Percentiles rank a stretch among this genome's conserved stretches.
phyloP scores from a whole-genome alignment of 768 basidiomycete genomes.

The Cystofilobasidium bisporidii region DNA sequence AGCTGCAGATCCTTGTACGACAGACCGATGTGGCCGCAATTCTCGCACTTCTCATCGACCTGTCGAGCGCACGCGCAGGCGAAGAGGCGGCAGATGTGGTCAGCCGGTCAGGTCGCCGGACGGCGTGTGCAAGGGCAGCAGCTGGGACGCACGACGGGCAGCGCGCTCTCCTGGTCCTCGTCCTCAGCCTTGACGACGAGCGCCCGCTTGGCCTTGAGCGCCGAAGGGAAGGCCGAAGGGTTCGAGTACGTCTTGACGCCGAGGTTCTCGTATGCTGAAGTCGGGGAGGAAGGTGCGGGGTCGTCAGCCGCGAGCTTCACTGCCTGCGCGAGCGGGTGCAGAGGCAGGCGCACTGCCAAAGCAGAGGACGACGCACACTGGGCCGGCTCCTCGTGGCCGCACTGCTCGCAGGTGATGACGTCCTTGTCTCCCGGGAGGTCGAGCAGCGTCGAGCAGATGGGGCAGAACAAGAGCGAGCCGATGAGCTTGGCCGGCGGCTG shows the following conservation, averaged over 20 bases:
- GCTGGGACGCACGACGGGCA: conserved; percentile 44
- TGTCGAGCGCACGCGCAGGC: conserved; percentile 36
- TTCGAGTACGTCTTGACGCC: conserved; percentile 83
- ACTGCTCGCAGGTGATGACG: conserved; percentile 77
- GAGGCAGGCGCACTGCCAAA: background rate
- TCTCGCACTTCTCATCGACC: conserved; percentile 83
- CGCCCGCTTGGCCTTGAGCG: conserved; percentile 77
- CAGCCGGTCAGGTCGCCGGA: background rate
- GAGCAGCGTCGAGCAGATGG: conserved; percentile 80
- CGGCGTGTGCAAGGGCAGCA: conserved; percentile 27
- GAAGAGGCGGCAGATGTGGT: background rate
- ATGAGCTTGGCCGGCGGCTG: conserved; percentile 36
- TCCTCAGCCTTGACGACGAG: conserved; percentile 51
- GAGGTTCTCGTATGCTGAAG: conserved; percentile 84
- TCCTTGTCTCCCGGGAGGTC: conserved; percentile 63
- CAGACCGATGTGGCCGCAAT: conserved; percentile 72
- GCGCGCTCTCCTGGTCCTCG: conserved; percentile 39
- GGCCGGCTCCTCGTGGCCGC: conserved; percentile 74
- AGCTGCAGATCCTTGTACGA: conserved; percentile 85
- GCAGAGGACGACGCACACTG: conserved; percentile 55
- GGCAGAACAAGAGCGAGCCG: conserved; percentile 93
- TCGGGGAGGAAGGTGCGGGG: too few relatives aligned
- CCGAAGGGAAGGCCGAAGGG: conserved; percentile 87
- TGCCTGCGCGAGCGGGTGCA: background rate
- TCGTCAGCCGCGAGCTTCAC: too few relatives aligned